These are phyloP conservation scores for Entophlyctis helioformis DNA, from an alignment of 192 early-diverging fungal species.

Conservation along the genomic window DNA sequence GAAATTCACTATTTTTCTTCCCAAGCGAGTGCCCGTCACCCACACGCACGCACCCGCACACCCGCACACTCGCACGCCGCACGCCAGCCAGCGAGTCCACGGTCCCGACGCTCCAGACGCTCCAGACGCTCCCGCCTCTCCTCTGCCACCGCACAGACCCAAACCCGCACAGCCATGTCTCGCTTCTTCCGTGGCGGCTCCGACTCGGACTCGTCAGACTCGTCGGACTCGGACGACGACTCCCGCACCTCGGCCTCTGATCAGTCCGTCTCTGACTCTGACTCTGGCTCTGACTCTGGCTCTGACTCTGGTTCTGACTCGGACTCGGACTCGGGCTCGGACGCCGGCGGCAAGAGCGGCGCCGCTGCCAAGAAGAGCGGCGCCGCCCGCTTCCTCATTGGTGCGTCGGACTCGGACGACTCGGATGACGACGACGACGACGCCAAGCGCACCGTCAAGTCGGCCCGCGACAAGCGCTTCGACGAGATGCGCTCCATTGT, in stretches of 20 bases:
- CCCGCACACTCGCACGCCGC: no score
- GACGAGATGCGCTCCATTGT: conserved; percentile 66
- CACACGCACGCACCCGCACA: no score
- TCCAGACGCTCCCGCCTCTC: no score
- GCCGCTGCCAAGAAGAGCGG: conserved; percentile 5
- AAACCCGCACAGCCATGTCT: conserved; percentile 61
- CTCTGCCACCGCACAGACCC: no score
- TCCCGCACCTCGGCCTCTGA: conserved; percentile 7
- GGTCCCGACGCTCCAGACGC: no score
- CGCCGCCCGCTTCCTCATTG: conserved; percentile 11
- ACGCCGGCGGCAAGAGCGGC: conserved; percentile 5
- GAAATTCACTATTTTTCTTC: no score
- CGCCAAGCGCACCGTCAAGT: conserved; percentile 62
- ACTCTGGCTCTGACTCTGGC: conserved; percentile 22
- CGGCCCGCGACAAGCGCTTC: conserved; percentile 74
- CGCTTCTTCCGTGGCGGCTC: conserved; percentile 72
- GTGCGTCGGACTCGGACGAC: conserved; percentile 44
- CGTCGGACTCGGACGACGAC: conserved; percentile 5
- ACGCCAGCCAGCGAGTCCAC: no score
- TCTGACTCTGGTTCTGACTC: conserved; percentile 17
- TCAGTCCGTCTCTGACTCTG: conserved; percentile 24
- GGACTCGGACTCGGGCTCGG: no score
- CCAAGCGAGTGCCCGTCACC: no score
- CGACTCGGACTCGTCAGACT: conserved; percentile 40
- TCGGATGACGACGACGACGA: conserved; percentile 59